A percentile compares a stretch with the other conserved stretches of the same genome.
Conservation (phyloP, 1,139 yeast genomes). For the Pichia sp. region DNA sequence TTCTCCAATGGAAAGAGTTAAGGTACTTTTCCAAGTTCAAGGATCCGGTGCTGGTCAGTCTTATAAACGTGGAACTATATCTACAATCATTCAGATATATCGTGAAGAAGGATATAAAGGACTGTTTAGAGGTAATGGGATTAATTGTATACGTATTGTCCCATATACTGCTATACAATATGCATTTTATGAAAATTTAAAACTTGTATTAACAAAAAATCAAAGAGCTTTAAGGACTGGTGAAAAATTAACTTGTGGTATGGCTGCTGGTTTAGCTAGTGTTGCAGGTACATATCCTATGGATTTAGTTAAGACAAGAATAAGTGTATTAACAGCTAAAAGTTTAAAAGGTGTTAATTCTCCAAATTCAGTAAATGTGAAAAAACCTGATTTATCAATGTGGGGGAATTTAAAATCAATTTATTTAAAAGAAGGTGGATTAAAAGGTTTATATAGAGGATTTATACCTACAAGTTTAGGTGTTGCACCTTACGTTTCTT, state of each 20-base stretch:
- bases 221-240: slow-evolving; percentile 38
- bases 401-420: slow-evolving; percentile 51
- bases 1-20: slow-evolving; percentile 92
- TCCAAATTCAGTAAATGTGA: slow-evolving; percentile 32
- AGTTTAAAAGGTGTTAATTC: slow-evolving; percentile 43
- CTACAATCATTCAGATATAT: slow-evolving; percentile 75
- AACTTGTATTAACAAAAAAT: slow-evolving; percentile 25
- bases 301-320: slow-evolving; percentile 83
- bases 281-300: slow-evolving; percentile 86
- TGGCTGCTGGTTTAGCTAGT: slow-evolving; percentile 73
- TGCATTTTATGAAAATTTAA: slow-evolving; percentile 48
- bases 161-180: slow-evolving; percentile 97
- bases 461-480: slow-evolving; percentile 84
- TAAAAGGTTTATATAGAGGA: slow-evolving; percentile 75
- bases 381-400: slow-evolving; percentile 50
- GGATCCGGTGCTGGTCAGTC: slow-evolving; percentile 33
- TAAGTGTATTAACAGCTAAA: slow-evolving; percentile 79
- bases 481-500: slow-evolving; percentile 93
- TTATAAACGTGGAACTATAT: slow-evolving; percentile 67
- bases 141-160: slow-evolving; percentile 82
- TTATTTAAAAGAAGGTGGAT: slow-evolving; percentile 73
- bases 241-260: slow-evolving; percentile 71
- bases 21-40: slow-evolving; percentile 85
- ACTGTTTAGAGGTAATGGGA: slow-evolving; percentile 80
- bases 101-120: slow-evolving; percentile 88